Evolutionary conservation across 1,139 yeast species (phyloP).

Genomic region (Debaryomycetaceae sp.): DNA sequence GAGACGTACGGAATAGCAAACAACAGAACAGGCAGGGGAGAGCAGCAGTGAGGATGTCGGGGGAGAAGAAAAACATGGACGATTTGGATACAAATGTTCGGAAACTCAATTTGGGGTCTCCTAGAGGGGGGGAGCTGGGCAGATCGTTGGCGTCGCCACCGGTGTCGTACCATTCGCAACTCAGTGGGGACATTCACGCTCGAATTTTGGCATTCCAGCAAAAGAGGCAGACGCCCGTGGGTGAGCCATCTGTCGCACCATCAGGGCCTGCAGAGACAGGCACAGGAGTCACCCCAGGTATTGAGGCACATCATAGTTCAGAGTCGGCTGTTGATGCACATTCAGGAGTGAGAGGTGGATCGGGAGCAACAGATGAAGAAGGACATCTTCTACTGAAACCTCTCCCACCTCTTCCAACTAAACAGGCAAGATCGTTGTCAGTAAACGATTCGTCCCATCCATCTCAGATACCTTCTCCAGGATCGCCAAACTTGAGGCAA

Average conservation of each 20-base stretch:
- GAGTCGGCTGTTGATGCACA: neutral
- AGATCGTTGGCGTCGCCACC: constrained; percentile 8
- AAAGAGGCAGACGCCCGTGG: constrained; percentile 40
- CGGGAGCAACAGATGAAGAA: neutral
- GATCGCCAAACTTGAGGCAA: constrained; percentile 2
- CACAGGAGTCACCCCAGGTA: neutral
- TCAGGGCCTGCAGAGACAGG: neutral
- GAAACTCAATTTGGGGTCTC: constrained; percentile 1
- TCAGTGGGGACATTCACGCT: constrained; percentile 70
- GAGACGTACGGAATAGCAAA: neutral
- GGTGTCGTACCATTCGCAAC: constrained; percentile 20
- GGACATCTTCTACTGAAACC: neutral
- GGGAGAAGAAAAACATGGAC: constrained; percentile 1
- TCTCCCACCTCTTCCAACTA: neutral
- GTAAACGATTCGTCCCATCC: constrained; percentile 9
- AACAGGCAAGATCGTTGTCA: constrained; percentile 6
- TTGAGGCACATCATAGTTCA: neutral
- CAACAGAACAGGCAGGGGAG: neutral
- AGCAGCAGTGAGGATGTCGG: constrained; percentile 1
- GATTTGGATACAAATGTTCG: neutral
- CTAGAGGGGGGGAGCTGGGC: neutral
- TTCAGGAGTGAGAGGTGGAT: neutral
- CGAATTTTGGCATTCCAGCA: constrained; percentile 73
- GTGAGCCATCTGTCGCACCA: neutral
- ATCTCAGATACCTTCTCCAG: constrained; percentile 15